Conservation (phyloP, 257 asterid genomes). For the Nicotiana obtusifolia region DNA sequence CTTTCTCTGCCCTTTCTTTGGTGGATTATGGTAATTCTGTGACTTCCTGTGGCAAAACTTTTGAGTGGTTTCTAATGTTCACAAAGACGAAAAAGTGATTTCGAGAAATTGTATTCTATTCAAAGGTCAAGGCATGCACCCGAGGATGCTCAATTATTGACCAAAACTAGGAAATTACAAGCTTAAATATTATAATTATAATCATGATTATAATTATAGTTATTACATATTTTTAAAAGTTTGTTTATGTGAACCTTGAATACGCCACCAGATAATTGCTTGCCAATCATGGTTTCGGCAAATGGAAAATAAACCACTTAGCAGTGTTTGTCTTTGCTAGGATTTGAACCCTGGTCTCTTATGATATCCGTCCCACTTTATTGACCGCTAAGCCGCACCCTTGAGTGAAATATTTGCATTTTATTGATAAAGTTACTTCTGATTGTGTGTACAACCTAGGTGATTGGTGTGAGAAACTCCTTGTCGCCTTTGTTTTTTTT, state of each 20-base stretch:
- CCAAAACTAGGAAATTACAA: not conserved
- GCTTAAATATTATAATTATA: not conserved
- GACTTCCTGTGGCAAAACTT: not conserved
- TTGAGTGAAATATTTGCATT: not conserved
- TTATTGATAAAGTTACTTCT: not conserved
- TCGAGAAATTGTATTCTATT: not conserved
- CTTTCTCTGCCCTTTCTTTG: not conserved
- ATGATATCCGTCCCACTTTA: not conserved
- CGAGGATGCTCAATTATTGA: not conserved
- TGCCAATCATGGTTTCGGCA: not conserved
- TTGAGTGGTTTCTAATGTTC: not conserved
- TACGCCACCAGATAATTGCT: not conserved
- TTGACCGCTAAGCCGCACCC: not conserved
- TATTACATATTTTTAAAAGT: no score
- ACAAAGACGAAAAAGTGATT: not conserved
- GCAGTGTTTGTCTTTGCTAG: not conserved
- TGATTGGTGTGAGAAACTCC: not conserved
- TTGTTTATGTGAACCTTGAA: not conserved
- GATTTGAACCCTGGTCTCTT: not conserved
- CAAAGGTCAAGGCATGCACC: not conserved
- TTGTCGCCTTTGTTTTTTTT: not conserved
- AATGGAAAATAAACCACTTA: no score
- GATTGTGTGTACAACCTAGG: slow-evolving; percentile 3
- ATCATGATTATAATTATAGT: no score
- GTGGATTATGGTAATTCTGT: slow-evolving; percentile 1